These are phyloP conservation scores for Chrysophaeum taylorii DNA, from an alignment of 352 stramenopile species.

Conservation along the genomic window DNA sequence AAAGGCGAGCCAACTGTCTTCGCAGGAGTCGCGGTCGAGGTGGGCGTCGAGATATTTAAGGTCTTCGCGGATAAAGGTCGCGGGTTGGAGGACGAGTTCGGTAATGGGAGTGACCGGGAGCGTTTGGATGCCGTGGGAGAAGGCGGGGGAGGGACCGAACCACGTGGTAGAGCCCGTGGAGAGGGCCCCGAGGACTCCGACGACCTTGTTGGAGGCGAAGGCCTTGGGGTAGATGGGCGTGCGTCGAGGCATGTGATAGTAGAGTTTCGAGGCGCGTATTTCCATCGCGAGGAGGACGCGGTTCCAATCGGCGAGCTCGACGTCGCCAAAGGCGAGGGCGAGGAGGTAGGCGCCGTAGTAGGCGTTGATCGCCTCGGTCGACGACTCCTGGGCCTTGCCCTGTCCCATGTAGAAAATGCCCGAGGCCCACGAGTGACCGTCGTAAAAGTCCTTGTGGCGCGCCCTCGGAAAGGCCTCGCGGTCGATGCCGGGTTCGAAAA, in stretches of 20 bases:
- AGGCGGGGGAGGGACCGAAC: conserved; percentile 63
- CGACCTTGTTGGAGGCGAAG: conserved; percentile 66
- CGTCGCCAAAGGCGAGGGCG: conserved; percentile 34
- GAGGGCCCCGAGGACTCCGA: conserved; percentile 54
- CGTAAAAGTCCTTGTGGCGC: conserved; percentile 76
- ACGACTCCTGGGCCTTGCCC: conserved; percentile 75
- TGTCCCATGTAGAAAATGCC: conserved; percentile 70
- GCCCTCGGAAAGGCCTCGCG: conserved; percentile 54
- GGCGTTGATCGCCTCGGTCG: conserved; percentile 76
- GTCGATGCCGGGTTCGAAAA: conserved; percentile 19
- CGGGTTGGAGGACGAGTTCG: neutral
- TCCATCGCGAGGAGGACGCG: conserved; percentile 66
- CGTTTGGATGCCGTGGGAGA: conserved; percentile 42
- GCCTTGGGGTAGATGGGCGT: conserved; percentile 45
- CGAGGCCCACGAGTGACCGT: conserved; percentile 73
- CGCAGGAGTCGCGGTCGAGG: neutral
- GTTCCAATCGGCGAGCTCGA: conserved; percentile 59
- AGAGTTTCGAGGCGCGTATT: conserved; percentile 61
- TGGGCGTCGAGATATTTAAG: neutral
- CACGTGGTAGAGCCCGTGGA: conserved; percentile 60
- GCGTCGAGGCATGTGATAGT: conserved; percentile 86
- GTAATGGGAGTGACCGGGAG: conserved; percentile 2
- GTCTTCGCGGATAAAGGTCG: neutral
- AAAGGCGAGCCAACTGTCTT: neutral
- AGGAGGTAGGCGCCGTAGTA: conserved; percentile 76